These are phyloP conservation scores for Astragalus membranaceus DNA, from an alignment of 306 rosid genomes.

Conservation along the genomic window DNA sequence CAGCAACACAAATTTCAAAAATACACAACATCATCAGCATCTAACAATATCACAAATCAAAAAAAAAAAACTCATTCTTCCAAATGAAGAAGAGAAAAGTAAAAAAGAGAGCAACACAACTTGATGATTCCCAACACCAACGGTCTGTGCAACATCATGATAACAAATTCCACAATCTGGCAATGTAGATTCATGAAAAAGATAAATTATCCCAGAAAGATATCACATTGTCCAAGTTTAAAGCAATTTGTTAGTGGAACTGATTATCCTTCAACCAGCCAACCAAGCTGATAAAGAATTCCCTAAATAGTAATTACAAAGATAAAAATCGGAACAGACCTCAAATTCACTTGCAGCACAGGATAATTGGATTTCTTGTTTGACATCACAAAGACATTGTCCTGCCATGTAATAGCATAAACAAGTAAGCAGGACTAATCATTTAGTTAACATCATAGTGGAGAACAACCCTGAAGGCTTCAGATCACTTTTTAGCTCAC, in stretches of 20 bases:
- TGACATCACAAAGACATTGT: no score
- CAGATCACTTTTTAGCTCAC: no score
- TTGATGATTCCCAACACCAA: neutral
- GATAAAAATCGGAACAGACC: no score
- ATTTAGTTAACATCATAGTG: no score
- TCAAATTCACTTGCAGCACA: no score
- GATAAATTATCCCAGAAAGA: constrained; percentile 7
- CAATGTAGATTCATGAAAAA: constrained; percentile 11
- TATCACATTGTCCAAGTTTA: neutral
- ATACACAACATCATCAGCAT: neutral
- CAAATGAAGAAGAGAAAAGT: neutral
- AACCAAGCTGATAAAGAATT: constrained; percentile 9
- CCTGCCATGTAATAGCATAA: no score
- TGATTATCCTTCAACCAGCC: constrained; percentile 1
- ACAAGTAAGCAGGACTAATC: no score
- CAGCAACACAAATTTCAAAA: no score
- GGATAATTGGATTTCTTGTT: no score
- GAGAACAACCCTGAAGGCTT: no score
- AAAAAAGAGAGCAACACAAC: neutral
- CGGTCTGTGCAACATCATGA: constrained; percentile 4
- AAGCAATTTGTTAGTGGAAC: neutral
- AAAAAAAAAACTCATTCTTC: neutral
- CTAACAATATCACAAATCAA: neutral
- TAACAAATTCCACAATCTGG: neutral
- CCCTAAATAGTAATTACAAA: constrained; percentile 4